phyloP scores from a whole-genome alignment of 2,329 filamentous ascomycete species.

The Talaromyces sp. region DNA sequence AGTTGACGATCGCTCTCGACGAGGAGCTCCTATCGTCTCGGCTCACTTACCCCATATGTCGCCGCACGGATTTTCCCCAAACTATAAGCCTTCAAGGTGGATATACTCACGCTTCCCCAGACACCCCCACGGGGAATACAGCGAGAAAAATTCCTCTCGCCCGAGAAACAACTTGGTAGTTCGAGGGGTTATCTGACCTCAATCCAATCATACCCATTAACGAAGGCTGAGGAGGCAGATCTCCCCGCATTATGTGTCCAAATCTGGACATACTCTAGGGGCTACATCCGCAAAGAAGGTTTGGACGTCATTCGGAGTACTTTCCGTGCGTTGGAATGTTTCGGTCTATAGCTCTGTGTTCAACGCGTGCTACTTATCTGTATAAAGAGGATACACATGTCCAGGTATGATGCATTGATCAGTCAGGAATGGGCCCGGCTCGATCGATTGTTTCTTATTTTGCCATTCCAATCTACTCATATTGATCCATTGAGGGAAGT shows the following conservation, averaged over 20 bases:
- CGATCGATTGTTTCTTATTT: background rate
- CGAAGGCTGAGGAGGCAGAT: background rate
- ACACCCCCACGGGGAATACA: slow-evolving; percentile 4
- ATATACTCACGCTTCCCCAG: background rate
- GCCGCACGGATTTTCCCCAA: background rate
- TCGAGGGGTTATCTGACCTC: background rate
- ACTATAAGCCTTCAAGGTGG: background rate
- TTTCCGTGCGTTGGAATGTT: slow-evolving; percentile 8
- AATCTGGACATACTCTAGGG: background rate
- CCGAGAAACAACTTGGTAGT: background rate
- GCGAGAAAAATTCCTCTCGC: background rate
- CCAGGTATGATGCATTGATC: background rate
- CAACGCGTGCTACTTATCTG: background rate
- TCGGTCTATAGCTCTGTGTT: background rate
- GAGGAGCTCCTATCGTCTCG: background rate
- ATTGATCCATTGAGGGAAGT: background rate
- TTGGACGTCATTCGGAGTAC: background rate
- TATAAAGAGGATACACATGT: background rate
- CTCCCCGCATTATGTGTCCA: background rate
- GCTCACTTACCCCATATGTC: background rate
- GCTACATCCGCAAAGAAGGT: background rate
- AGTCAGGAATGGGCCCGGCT: slow-evolving; percentile 1
- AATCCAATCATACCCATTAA: background rate
- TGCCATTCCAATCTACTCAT: background rate
- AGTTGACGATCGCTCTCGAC: background rate